Conservation (phyloP, 257 asterid species). For the Ehretia macrophylla region DNA sequence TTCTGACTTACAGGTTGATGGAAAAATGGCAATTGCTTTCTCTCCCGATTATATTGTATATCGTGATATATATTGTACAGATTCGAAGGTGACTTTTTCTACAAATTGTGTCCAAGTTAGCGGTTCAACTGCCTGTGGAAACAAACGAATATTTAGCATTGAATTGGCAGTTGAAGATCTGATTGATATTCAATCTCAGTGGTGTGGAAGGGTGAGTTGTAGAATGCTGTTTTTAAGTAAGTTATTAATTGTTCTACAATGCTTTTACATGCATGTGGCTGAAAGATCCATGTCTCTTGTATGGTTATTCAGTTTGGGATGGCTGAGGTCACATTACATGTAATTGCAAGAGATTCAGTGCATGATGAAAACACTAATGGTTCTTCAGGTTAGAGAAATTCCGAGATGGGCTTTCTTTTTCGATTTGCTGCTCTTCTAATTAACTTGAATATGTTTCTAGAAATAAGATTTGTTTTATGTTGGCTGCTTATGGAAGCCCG, state of each 20-base stretch:
- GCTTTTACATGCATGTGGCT: background rate
- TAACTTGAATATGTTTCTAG: too few relatives aligned
- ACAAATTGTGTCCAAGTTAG: background rate
- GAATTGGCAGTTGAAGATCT: conserved; percentile 3
- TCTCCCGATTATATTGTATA: background rate
- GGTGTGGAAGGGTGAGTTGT: conserved; percentile 1
- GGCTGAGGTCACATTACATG: background rate
- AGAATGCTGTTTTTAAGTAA: background rate
- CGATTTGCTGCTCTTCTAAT: too few relatives aligned
- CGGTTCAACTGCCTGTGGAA: background rate
- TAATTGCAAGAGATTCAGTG: background rate
- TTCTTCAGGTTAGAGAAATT: background rate
- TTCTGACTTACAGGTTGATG: background rate
- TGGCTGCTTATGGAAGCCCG: background rate
- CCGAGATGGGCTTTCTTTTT: too few relatives aligned
- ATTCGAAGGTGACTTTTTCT: conserved; percentile 1
- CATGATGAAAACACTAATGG: background rate
- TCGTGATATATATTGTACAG: background rate
- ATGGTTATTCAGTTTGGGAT: background rate
- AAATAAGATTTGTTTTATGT: background rate
- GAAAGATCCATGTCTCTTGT: background rate
- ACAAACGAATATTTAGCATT: background rate
- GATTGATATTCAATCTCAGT: background rate
- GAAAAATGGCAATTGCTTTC: conserved; percentile 1
- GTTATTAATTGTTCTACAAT: too few relatives aligned